Evolutionary conservation across 495 filamentous ascomycete species (phyloP), one percentile per base, ranked within the genome.

Genomic region (Neurospora tetrasperma): DNA sequence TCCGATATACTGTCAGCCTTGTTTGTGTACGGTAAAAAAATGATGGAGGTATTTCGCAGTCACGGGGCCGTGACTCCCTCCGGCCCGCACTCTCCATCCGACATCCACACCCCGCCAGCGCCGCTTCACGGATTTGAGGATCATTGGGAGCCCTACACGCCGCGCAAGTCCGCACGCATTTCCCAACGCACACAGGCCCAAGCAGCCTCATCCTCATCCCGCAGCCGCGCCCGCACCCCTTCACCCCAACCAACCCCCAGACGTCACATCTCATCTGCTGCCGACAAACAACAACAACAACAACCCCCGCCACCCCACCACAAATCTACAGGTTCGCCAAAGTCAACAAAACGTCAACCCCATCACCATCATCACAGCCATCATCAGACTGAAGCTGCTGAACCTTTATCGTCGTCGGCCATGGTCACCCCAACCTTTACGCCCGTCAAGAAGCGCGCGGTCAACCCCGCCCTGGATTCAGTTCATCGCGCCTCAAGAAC

Each of bases 111-210:
- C 46, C 94, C 94, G 69, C 84, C 88, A 69, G 91, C 93, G 46
- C 94, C 94, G 20, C 88, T 87, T 43, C 88, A 90, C 82, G 92
- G 92, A 70, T 89, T 85, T 76, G 86, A 88, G 72, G 92, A 96
- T 82, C 79, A 82, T 70, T 93, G 89, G 81, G 88, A 91, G 74
- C 91, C 91, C 35, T 93, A 90, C 80, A 84, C 84, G 81, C 86
- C 88, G 16, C 84, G 89, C 69, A 87, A 88, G 66, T 90, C 89
- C 7, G 81, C 82, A 69, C 84, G 89, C 72, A 81, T 88, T 69
- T 83, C 81, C 23, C 79, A 85, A 71, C 79, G 78, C 31, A 75
- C 84, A 42, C 42, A 62, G 8, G 62, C 70, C 5, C 12, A 38
- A 38, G 54, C 54, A 38, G 54, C 54, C 54, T 66, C 54, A 18